Base-by-base conservation (phyloP, 331 rosid genomes). In the Pyracantha coccinea region DNA sequence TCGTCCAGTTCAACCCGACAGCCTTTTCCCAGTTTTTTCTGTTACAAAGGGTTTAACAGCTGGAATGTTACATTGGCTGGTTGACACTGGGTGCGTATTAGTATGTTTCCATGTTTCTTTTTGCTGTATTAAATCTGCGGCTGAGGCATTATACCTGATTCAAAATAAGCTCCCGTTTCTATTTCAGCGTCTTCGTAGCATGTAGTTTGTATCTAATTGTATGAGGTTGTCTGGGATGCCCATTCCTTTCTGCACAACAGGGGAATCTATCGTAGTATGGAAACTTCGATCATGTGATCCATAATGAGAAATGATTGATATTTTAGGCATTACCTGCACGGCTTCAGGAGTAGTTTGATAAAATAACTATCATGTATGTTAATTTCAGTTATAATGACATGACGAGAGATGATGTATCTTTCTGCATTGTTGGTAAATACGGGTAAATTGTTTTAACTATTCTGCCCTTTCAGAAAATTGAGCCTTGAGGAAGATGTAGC, bases 31-130 rank as follows among this genome's bases (percentile, higher is more conserved):
- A 24, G 96, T 92, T 63, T 92, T 96, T 78, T 95, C 99, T 80
- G 96, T 53, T 25, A 90, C 99, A 75, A 96, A 96, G 90, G 99
- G 94, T 53, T 80, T 96, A 75, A 78, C 99, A 52, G 96, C 98
- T 20, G 99, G 98, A 85, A 90, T 96, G 97, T 14, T 89, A 76
- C 98, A 92, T 86, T 96, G 99, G 99, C 87, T 96, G 81, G 93
- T 88, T 44, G 99, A 92, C 82, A 92, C 85, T 14, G 90, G 96
- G 98, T 95, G 86, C 4, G 93, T 83, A 20, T 25, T 68, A 78
- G 68, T 55, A 55, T 77, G 32, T 70, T 53, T 59, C 27, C 52
- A 66, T 62, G 12, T 74, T 68, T 41, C 47, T 41, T 41, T 41
- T 41, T 41, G 47, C 47, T 41, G 47, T 41, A 41, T 41, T 41